Base-by-base conservation (phyloP, 169 alveolate genomes). In the Eimeria maxima region DNA sequence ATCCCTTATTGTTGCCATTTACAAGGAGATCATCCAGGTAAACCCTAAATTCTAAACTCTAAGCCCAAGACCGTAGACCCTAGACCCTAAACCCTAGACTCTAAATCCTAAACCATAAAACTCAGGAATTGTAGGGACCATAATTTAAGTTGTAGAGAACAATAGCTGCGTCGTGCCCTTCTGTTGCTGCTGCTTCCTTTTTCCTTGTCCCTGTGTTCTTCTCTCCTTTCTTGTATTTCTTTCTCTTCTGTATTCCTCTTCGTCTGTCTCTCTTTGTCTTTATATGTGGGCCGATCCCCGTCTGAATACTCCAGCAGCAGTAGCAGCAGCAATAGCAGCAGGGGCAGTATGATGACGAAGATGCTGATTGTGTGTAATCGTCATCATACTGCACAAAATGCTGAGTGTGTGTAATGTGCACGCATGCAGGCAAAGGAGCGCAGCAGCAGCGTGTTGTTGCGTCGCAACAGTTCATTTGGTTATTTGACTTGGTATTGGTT, bases 401-500 rank as follows among this genome's bases (percentile, higher is more conserved):
- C n/a, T n/a, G n/a, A n/a, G n/a, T n/a, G n/a, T n/a, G n/a, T 13
- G 20, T 60, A 60, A 4, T 60, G n/a, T 60, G 20, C 5, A 60
- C 5, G n/a, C 20, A 60, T 81, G 71, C 69, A 81, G 69, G 71
- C 71, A 96, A 96, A 98, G 96, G 98, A 97, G 97, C 96, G 84
- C 60, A 97, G 97, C 90, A 97, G 97, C 53, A 97, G 94, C 95
- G 97, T 94, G 90, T 95, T 90, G 91, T 97, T 98, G 57, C 97
- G 98, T 76, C 95, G 97, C 38, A 33, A 3, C 10, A n/a, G 74
- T 8, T 24, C 42, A 38, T 97, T 97, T 87, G 96, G 86, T 60
- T 87, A 96, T 8, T 93, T 97, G 80, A 91, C 97, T 94, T 98
- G 99, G 98, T 97, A 97, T 96, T 97, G 98, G 94, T 94, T 98